These are phyloP conservation scores for Trifolium dubium DNA, from an alignment of 306 rosid genomes.

Conservation along the genomic window DNA sequence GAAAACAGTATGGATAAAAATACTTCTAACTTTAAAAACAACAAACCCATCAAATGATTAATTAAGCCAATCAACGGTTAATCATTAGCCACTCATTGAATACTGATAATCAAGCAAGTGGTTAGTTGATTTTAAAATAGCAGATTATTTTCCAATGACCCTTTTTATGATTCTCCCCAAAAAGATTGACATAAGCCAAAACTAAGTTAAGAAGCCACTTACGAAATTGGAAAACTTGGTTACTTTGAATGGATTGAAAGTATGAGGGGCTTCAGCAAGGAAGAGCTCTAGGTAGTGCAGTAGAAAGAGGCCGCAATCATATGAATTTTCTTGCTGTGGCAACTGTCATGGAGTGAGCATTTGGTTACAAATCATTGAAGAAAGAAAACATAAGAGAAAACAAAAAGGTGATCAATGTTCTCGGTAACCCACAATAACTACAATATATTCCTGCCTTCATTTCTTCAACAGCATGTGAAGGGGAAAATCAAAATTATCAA, in stretches of 20 bases:
- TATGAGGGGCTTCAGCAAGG: constrained; percentile 75
- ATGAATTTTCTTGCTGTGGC: constrained; percentile 95
- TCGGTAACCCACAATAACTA: constrained; percentile 14
- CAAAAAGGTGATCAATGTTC: background rate
- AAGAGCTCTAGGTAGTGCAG: constrained; percentile 96
- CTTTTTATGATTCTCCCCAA: background rate
- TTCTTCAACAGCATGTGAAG: background rate
- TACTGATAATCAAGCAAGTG: background rate
- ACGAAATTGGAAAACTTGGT: constrained; percentile 76
- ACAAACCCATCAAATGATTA: constrained; percentile 16
- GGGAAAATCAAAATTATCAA: constrained; percentile 9
- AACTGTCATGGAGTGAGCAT: constrained; percentile 60
- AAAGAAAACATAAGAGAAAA: constrained; percentile 14
- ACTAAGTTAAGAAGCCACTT: constrained; percentile 54
- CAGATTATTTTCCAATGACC: constrained; percentile 23
- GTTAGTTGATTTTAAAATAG: constrained; percentile 6
- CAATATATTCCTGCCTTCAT: background rate
- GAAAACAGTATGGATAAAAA: background rate
- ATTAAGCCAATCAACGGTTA: constrained; percentile 14
- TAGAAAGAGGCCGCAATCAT: constrained; percentile 89
- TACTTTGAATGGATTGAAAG: constrained; percentile 77
- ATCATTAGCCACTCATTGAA: constrained; percentile 8
- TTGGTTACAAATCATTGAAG: constrained; percentile 31
- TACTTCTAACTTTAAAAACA: constrained; percentile 25
- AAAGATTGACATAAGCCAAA: constrained; percentile 10